Base-by-base conservation (phyloP, 2,329 filamentous ascomycete species). In the Diaporthe vexans region DNA sequence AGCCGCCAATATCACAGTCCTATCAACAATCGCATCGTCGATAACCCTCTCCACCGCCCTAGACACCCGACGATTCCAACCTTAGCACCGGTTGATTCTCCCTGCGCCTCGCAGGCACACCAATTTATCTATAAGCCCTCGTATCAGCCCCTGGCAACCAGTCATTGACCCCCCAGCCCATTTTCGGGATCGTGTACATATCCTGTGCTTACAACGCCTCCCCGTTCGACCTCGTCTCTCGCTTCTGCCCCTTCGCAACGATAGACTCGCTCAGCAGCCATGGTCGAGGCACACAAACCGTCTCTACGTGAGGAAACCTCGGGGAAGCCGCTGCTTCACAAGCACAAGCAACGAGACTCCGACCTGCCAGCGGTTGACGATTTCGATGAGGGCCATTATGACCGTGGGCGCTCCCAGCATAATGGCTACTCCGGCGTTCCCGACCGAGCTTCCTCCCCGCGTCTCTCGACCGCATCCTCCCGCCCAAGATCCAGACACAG, bases 321-420 rank as follows among this genome's bases (percentile, higher is more conserved):
- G 2, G 74, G 74, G 35, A 75, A 75, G 43, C 74, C 74, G n/a
- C 68, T 75, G 40, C 74, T 75, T 3, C 68, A 69, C 40, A 75
- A 73, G 59, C 74, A 75, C 68, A 75, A 74, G 29, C 72, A 74
- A 5, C 59, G 74, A 70, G 61, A 74, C 56, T 75, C 74, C 48
- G 52, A 74, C 59, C 59, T 61, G 43, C 67, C 68, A 54, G 67
- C 68, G 65, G 76, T 75, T 51, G 74, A 77, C 46, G 65, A 77
- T 59, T 78, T 79, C 73, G 63, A 73, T 4, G 37, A 48, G 11
- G 71, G 61, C 9, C 46, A 43, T n/a, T 35, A 58, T 40, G 68
- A 65, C 35, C 74, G 74, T 24, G 74, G 74, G 21, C 74, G 74
- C 43, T 63, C 74, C 19, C 70, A 69, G 58, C 74, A 72, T 24